Conservation (phyloP, 192 early-diverging fungal genomes). For the Coemansia sp. region DNA sequence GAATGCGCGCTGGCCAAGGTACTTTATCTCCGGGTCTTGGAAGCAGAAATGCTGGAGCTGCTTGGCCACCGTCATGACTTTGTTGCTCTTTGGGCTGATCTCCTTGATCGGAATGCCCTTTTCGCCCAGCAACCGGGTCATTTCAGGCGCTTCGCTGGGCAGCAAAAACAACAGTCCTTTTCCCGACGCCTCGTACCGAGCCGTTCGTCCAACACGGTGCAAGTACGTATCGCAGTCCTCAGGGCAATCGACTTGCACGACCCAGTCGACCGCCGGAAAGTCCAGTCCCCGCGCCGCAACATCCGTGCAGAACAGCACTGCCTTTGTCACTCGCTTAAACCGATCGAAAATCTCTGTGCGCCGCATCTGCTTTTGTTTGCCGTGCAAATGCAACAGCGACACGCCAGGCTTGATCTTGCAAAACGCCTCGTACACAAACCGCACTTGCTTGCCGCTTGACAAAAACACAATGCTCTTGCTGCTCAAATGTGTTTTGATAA, state of each 20-base stretch:
- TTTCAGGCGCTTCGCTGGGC: conserved; percentile 83
- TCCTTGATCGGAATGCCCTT: conserved; percentile 86
- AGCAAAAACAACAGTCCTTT: conserved; percentile 83
- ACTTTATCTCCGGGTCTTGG: conserved; percentile 92
- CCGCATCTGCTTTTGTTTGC: conserved; percentile 95
- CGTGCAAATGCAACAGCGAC: conserved; percentile 87
- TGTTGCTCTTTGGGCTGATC: conserved; percentile 82
- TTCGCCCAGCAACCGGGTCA: conserved; percentile 66
- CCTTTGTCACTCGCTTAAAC: conserved; percentile 74
- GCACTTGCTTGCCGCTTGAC: conserved; percentile 94
- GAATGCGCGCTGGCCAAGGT: conserved; percentile 95
- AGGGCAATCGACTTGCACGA: conserved; percentile 95
- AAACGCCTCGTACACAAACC: conserved; percentile 93
- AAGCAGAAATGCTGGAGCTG: conserved; percentile 91
- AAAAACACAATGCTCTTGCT: conserved; percentile 89
- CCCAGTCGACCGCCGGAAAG: conserved; percentile 99
- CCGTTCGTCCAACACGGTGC: conserved; percentile 97
- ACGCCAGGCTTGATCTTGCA: conserved; percentile 93
- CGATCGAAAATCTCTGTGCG: conserved; percentile 91
- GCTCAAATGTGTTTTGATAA: conserved; percentile 89
- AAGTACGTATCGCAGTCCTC: conserved; percentile 97
- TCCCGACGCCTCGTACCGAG: conserved; percentile 86
- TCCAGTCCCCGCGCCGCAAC: conserved; percentile 95
- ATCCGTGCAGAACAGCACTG: conserved; percentile 90
- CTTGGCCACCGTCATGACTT: conserved; percentile 72